Evolutionary conservation across 352 stramenopile genomes (phyloP).

Genomic region (Phytophthora sp.): DNA sequence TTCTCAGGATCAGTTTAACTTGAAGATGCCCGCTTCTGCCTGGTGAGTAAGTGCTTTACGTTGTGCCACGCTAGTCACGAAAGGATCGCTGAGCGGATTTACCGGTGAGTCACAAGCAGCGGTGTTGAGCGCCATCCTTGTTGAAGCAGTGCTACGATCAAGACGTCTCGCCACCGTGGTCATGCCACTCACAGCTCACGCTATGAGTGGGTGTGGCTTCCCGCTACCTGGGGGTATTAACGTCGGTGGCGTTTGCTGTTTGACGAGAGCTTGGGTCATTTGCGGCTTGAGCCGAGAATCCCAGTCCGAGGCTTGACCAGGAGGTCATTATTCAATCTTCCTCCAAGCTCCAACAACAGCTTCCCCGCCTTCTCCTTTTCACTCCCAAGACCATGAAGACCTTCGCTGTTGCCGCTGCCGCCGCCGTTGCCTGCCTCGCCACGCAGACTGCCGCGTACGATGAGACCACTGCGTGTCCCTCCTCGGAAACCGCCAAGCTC

Average conservation of each 20-base stretch:
- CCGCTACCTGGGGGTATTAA: not conserved
- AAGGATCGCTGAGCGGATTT: constrained; percentile 1
- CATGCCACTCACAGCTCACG: no score
- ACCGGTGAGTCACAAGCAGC: not conserved
- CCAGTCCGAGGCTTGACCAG: not conserved
- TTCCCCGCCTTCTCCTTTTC: constrained; percentile 3
- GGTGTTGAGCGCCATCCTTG: constrained; percentile 4
- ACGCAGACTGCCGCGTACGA: constrained; percentile 36
- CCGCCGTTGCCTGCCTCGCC: constrained; percentile 28
- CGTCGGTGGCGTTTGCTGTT: constrained; percentile 9
- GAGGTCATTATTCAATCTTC: constrained; percentile 47
- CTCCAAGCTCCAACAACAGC: constrained; percentile 39
- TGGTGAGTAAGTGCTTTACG: constrained; percentile 28
- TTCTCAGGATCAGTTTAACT: constrained; percentile 19
- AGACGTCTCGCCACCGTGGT: no score
- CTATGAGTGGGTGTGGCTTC: no score
- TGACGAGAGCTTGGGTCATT: constrained; percentile 2
- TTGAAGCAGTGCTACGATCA: constrained; percentile 15
- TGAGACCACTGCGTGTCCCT: constrained; percentile 28
- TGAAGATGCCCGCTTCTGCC: constrained; percentile 11
- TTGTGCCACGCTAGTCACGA: constrained; percentile 16
- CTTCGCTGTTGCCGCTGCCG: constrained; percentile 30
- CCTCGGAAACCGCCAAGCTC: constrained; percentile 40
- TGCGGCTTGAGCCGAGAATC: not conserved
- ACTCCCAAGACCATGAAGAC: constrained; percentile 45